Evolutionary conservation across 805 yeast species (phyloP), one percentile per base, ranked within the genome.

Genomic region (Monosporozyma servazzii): DNA sequence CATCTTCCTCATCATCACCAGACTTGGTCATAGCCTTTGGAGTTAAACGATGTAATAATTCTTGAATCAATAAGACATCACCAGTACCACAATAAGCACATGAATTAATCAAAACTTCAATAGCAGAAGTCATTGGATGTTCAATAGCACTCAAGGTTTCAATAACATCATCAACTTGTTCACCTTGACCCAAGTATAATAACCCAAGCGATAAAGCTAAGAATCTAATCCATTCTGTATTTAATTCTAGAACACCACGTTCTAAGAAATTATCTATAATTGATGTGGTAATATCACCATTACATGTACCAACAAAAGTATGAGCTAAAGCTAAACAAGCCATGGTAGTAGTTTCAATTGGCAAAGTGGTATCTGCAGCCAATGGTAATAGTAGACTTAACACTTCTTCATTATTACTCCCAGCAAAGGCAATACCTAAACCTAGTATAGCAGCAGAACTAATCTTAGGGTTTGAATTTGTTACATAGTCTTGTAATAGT

Each of bases 51-150:
- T 88, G 95, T 61, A 91, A 78, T 63, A 93, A 75, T 39, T 88
- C 82, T 73, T 93, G 99, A 55, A 93, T 86, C 72, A 90, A 93
- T 55, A 93, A 77, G 31, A 93, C 99, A 66, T 93, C 93, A 59
- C 99, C 99, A 40, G 98, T 88, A 56, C 98, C 99, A 10, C 96
- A 95, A 71, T 86, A 90, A 3, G 98, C 95, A 72, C 97, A 87
- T 49, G 90, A 85, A 55, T 85, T 88, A 33, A 95, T 89, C 63
- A 93, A 75, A 15, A 89, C 93, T 69, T 88, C 93, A 64, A 90
- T 80, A 45, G 95, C 86, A 59, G 86, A 83, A 27, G 93, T 82
- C 63, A 93, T 84, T 41, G 97, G 97, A 65, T 91, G 97, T 58
- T 89, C 96, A 62, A 93, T 86, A 15, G 98, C 98, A 66, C 84